Evolutionary conservation across 768 basidiomycete genomes (phyloP), one percentile per base, ranked within the genome.

Genomic region (Coprinellus micaceus): DNA sequence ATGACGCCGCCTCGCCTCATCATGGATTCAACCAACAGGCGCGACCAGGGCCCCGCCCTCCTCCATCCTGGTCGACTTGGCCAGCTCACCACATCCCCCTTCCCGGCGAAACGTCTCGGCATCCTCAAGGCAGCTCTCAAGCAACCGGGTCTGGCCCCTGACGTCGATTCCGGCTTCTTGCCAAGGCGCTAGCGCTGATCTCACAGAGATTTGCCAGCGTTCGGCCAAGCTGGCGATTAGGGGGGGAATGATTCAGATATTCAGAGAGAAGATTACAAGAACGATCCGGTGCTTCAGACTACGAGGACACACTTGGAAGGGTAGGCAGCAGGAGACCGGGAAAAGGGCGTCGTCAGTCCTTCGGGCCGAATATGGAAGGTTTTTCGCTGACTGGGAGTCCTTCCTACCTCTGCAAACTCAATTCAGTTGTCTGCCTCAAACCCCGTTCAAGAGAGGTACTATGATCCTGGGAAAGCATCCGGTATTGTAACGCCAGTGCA

Each of bases 51-150:
- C 68, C 77, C 91, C 44, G 94, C 95, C 17, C 81, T 95, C 37
- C 83, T 95, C 61, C 94, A 94, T 77, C 94, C 94, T 41, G 97
- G 97, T 71, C 96, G 96, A 82, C 86, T 99, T 52, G 97, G 98
- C 72, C 96, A 99, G 74, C 85, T 99, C 60, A 98, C 98, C 72
- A 98, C 98, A 78, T 98, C 98, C 59, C 97, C 97, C 58, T 85
- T 98, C 1, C 97, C 97, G 57, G 95, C 98, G 74, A 95, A 98
- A 30, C 91, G 97, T 57, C 63, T 94, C 52, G 89, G 91, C 1
- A 99, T 99, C 67, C 88, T 99, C 71, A 83, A 82, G 67, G 96
- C 97, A 13, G 77, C 82, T 52, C 86, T 99, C 65, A 90, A 95
- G 77, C 94, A 94, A 70, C 93, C 90, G 17, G 97, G 97, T 15